Conservation (phyloP, 2,329 filamentous ascomycete genomes). For the Rhynchosporium graminicola region DNA sequence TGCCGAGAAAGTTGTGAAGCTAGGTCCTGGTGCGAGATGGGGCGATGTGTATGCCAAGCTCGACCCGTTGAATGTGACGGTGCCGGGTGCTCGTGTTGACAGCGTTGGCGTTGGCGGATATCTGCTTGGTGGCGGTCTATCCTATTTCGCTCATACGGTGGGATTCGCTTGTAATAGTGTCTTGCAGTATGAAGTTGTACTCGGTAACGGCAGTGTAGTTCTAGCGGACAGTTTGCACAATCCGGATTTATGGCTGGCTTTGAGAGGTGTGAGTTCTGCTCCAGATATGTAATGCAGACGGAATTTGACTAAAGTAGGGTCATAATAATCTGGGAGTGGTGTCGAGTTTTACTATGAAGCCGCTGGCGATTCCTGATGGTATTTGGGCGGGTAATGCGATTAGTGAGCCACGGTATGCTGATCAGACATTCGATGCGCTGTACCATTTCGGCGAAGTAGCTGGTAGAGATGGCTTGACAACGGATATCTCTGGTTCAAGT, state of each 20-base stretch:
- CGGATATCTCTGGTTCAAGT: constrained; percentile 4
- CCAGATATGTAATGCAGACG: not conserved
- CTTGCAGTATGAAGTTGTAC: constrained; percentile 34
- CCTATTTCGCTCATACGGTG: constrained; percentile 22
- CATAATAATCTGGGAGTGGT: constrained; percentile 55
- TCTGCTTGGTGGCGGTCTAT: constrained; percentile 36
- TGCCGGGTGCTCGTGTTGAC: constrained; percentile 26
- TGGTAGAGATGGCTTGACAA: constrained; percentile 7
- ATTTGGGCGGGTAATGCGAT: constrained; percentile 10
- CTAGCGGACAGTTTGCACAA: constrained; percentile 47
- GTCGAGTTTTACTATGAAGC: constrained; percentile 45
- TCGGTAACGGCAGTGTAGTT: constrained; percentile 44
- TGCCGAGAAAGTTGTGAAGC: constrained; percentile 12
- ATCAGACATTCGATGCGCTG: constrained; percentile 3
- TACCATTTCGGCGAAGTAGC: constrained; percentile 9
- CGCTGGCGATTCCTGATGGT: constrained; percentile 37
- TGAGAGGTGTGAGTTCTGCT: constrained; percentile 36
- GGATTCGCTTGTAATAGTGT: constrained; percentile 30
- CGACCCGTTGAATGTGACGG: constrained; percentile 23
- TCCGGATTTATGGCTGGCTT: constrained; percentile 52
- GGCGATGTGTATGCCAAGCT: constrained; percentile 27
- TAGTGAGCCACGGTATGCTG: not conserved
- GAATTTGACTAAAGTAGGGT: constrained; percentile 50
- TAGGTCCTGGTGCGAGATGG: constrained; percentile 31
- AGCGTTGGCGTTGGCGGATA: constrained; percentile 40